A percentile compares a stretch with the other conserved stretches of the same genome.
Evolutionary conservation across 192 early-diverging fungal species (phyloP).

Genomic region (Coemansia sp.): DNA sequence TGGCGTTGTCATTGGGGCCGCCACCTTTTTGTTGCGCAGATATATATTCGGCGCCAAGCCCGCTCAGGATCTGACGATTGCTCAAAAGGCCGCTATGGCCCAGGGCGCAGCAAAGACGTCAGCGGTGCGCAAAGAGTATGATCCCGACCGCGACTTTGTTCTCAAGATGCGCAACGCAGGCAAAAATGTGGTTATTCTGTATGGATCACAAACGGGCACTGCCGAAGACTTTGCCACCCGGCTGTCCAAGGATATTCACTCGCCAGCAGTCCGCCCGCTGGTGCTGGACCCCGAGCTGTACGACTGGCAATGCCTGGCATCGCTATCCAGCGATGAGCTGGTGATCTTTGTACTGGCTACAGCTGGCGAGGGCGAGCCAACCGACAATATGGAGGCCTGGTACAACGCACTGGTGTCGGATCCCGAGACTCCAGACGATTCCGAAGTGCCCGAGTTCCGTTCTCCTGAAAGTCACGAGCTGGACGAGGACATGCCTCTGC

Average conservation of each 20-base stretch:
- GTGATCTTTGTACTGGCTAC: conserved; percentile 95
- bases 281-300: conserved; percentile 88
- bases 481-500: conserved; percentile 70
- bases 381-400: conserved; percentile 95
- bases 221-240: conserved; percentile 97
- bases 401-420: conserved; percentile 76
- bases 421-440: conserved; percentile 61
- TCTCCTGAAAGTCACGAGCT: conserved; percentile 70
- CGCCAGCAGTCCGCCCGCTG: conserved; percentile 68
- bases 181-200: conserved; percentile 83
- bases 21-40: conserved; percentile 51
- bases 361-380: conserved; percentile 96
- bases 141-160: conserved; percentile 46
- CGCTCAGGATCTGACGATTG: conserved; percentile 20
- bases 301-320: conserved; percentile 80
- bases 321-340: conserved; percentile 61
- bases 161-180: conserved; percentile 54
- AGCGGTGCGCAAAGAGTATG: conserved; percentile 18
- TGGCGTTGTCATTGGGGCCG: conserved; percentile 43
- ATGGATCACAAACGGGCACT: conserved; percentile 98
- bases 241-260: conserved; percentile 74
- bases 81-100: conserved; percentile 24
- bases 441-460: conserved; percentile 56
- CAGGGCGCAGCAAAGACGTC: conserved; percentile 2
- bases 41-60: conserved; percentile 37